These are phyloP conservation scores for Carex kokanica DNA, from an alignment of 176 grass and related monocot genomes.

Conservation along the genomic window DNA sequence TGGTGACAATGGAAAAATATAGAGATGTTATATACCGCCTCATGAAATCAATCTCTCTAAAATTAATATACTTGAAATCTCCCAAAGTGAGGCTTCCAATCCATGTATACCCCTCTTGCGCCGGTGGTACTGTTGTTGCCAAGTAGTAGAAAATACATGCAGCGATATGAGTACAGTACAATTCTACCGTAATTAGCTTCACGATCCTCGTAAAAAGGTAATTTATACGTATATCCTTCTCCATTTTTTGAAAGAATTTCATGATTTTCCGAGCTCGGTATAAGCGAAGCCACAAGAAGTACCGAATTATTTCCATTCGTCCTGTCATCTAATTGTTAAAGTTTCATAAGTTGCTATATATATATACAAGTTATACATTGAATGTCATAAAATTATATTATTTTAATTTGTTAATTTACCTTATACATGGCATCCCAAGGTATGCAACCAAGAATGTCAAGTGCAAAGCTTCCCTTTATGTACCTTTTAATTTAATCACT, in stretches of 20 bases:
- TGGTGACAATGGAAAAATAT: conserved; percentile 81
- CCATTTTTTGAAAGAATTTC: conserved; percentile 72
- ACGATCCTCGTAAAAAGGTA: conserved; percentile 84
- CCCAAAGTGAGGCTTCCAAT: conserved; percentile 71
- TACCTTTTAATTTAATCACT: conserved; percentile 44
- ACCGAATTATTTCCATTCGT: conserved; percentile 53
- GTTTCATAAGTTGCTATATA: not conserved
- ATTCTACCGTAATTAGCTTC: conserved; percentile 80
- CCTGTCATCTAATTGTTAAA: conserved; percentile 44
- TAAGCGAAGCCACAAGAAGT: conserved; percentile 62
- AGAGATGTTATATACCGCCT: conserved; percentile 79
- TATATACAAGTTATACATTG: not conserved
- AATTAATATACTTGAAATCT: conserved; percentile 53
- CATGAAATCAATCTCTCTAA: conserved; percentile 67
- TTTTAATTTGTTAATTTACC: conserved; percentile 28
- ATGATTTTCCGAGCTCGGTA: conserved; percentile 62
- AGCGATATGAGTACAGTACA: conserved; percentile 86
- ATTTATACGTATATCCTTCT: conserved; percentile 95
- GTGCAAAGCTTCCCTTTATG: conserved; percentile 57
- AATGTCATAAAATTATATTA: not conserved
- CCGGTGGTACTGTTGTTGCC: conserved; percentile 64
- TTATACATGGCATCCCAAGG: conserved; percentile 92
- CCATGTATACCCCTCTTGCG: conserved; percentile 62
- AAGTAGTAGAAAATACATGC: conserved; percentile 94
- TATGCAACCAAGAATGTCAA: conserved; percentile 77